Conservation (phyloP, 257 asterid genomes). For the Solanum paucissectum region DNA sequence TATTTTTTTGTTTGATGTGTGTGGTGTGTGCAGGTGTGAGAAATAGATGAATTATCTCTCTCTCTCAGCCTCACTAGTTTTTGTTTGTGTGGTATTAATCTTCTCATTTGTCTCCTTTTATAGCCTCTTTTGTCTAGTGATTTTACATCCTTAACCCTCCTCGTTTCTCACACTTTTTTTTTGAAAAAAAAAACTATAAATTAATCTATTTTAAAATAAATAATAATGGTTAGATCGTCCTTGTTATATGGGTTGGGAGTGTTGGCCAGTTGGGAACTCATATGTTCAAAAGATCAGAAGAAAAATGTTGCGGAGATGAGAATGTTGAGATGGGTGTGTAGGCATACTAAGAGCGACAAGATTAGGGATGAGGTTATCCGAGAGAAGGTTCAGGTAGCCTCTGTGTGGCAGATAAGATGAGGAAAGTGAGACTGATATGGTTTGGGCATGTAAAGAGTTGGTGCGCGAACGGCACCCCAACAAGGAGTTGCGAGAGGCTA, state of each 20-base stretch:
- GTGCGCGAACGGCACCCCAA: no score
- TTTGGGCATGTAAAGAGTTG: no score
- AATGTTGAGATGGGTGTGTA: background rate
- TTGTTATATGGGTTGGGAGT: background rate
- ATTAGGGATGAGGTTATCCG: background rate
- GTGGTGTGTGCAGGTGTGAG: conserved; percentile 56
- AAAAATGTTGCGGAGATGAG: background rate
- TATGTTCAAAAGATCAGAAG: no score
- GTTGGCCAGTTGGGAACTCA: background rate
- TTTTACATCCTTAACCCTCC: conserved; percentile 15
- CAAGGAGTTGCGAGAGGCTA: no score
- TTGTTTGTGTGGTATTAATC: conserved; percentile 8
- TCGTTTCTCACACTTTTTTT: background rate
- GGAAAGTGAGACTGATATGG: background rate
- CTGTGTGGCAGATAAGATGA: background rate
- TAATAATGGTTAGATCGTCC: background rate
- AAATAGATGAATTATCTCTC: conserved; percentile 13
- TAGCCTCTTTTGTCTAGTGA: conserved; percentile 20
- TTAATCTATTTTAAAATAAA: no score
- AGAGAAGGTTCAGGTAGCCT: background rate
- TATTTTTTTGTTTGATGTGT: background rate
- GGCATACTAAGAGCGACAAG: background rate
- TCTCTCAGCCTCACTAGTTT: conserved; percentile 32
- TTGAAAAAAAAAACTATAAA: no score
- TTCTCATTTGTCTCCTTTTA: conserved; percentile 17